Base-by-base conservation (phyloP, 2,329 filamentous ascomycete species). In the Moelleriella libera region DNA sequence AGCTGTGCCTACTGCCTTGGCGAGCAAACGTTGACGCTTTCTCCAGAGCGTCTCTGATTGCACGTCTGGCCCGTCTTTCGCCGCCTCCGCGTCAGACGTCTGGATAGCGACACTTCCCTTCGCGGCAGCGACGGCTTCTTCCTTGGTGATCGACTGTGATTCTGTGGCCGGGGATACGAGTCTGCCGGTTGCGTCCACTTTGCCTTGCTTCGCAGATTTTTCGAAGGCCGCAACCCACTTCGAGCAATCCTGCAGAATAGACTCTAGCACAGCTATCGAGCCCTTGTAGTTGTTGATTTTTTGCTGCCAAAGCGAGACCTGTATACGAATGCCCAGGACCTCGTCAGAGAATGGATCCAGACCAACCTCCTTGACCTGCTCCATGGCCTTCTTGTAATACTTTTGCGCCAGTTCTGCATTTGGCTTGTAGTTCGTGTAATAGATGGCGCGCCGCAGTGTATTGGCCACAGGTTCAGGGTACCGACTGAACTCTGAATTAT, bases 291-390 rank as follows among this genome's bases (percentile, higher is more conserved):
- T 78, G 32, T 81, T 74, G 12, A 86, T 77, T 58, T 83, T 82
- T 64, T 96, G 87, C 52, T 95, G 73, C 72, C 94, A 80, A 8
- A 75, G 74, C 1, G 87, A 81, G 7, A 94, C 72, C 60, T 89
- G 81, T 45, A 97, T 82, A 59, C 88, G 87, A 46, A 97, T 81
- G 7, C 92, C 92, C 55, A 96, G 74, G 34, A 96, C 82, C 61
- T 96, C 89, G 56, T 96, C 85, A 4, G 85, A 89, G 61, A 89
- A 94, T 0, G 86, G 87, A 59, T 97, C 88, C 68, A 98, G 78
- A 0, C 81, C 80, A 45, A 84, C 60, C 57, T 87, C 80, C 45
- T 80, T 69, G 49, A 88, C 88, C 46, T 83, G 74, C 52, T 81
- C 72, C 49, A 97, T 70, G 3, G 89, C 88, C 53, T 84, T 76